A percentile compares a stretch with the other conserved stretches of the same genome.
Evolutionary conservation across 208 protist species (phyloP).

Genomic region (Acanthamoeba triangularis): DNA sequence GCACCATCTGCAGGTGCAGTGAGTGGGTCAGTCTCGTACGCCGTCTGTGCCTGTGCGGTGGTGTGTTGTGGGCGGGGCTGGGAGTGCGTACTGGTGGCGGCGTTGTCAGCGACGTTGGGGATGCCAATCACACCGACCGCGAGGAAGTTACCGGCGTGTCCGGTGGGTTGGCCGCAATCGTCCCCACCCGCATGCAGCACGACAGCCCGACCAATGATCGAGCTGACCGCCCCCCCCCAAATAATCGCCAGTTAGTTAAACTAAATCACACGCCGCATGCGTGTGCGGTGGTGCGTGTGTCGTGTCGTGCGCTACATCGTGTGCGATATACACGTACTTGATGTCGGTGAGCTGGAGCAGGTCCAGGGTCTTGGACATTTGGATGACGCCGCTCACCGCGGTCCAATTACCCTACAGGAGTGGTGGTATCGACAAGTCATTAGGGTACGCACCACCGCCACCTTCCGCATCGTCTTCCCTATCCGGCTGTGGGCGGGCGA

Average conservation of each 20-base stretch:
- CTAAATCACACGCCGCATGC: not conserved
- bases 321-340: not conserved
- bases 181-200: not conserved
- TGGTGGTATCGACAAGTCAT: not conserved
- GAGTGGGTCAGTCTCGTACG: not conserved
- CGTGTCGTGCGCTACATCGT: not conserved
- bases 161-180: not conserved
- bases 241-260: too few species aligned
- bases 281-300: not conserved
- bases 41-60: not conserved
- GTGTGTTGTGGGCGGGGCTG: not conserved
- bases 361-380: not conserved
- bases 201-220: constrained; percentile 25
- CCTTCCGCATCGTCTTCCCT: too few species aligned
- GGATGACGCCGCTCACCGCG: not conserved
- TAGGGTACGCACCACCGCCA: not conserved
- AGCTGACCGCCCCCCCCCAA: not conserved
- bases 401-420: not conserved
- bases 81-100: not conserved
- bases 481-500: not conserved
- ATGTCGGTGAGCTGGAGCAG: not conserved
- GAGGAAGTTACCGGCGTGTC: not conserved
- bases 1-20: not conserved
- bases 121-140: constrained; percentile 22
- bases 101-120: constrained; percentile 12